These are phyloP conservation scores for Diophrys appendiculata DNA, from an alignment of 73 alveolate genomes.

Conservation along the genomic window DNA sequence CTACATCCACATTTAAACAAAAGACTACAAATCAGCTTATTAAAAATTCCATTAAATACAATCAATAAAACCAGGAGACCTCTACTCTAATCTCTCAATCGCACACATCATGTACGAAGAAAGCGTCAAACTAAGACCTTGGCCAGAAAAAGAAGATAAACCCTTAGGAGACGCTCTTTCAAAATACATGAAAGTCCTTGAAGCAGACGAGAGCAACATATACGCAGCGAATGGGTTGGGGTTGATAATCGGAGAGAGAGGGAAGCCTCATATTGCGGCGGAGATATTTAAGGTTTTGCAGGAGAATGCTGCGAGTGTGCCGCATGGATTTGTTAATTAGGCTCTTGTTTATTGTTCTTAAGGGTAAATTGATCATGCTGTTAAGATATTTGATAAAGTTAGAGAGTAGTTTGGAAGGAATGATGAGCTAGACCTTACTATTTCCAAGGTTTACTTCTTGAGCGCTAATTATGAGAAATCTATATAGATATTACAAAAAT, in stretches of 20 bases:
- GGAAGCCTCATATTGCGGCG: conserved; percentile 31
- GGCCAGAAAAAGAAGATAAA: conserved; percentile 19
- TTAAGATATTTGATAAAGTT: conserved; percentile 38
- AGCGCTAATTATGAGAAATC: conserved; percentile 17
- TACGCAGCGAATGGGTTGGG: conserved; percentile 67
- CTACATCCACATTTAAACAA: too few relatives aligned
- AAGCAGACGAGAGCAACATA: conserved; percentile 47
- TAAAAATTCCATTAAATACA: too few relatives aligned
- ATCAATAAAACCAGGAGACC: conserved; percentile 13
- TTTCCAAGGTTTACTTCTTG: conserved; percentile 26
- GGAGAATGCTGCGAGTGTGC: conserved; percentile 25
- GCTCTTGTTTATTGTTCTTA: conserved; percentile 29
- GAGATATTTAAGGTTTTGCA: conserved; percentile 49
- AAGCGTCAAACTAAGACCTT: conserved; percentile 13
- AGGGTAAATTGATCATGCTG: conserved; percentile 35
- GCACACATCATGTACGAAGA: conserved; percentile 52
- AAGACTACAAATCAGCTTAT: too few relatives aligned
- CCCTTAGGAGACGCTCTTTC: conserved; percentile 31
- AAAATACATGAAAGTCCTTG: conserved; percentile 50
- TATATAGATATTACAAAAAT: conserved; percentile 10
- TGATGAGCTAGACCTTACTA: conserved; percentile 32
- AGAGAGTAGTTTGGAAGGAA: conserved; percentile 35
- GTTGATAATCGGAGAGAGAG: conserved; percentile 46
- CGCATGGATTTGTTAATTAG: conserved; percentile 35
- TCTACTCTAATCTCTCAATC: conserved; percentile 36